A percentile compares a stretch with the other conserved stretches of the same genome.
Evolutionary conservation across 1,139 yeast genomes (phyloP).

Genomic region (Candida neerlandica): DNA sequence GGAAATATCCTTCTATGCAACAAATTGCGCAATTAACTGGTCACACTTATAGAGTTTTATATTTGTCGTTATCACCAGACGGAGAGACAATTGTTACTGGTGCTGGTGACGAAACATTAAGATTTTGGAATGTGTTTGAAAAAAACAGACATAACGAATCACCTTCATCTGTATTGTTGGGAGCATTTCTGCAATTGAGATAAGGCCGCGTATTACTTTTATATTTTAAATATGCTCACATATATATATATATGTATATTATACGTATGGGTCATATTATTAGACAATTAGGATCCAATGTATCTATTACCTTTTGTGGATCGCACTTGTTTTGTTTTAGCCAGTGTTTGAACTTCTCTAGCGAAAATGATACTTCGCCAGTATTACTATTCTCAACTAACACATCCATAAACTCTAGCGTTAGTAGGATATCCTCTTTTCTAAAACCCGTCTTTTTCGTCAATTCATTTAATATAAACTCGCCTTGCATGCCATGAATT

Average conservation of each 20-base stretch:
- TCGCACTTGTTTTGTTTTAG: constrained; percentile 28
- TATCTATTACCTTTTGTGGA: constrained; percentile 24
- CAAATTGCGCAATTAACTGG: constrained; percentile 94
- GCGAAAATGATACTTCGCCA: constrained; percentile 19
- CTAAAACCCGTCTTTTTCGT: constrained; percentile 69
- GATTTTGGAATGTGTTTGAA: constrained; percentile 93
- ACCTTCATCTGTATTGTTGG: constrained; percentile 66
- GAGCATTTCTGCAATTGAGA: constrained; percentile 78
- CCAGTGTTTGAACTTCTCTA: constrained; percentile 33
- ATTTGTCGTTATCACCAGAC: constrained; percentile 91
- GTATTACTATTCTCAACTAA: constrained; percentile 25
- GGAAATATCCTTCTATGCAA: constrained; percentile 94
- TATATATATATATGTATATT: neutral
- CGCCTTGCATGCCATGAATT: constrained; percentile 16
- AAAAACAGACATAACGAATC: constrained; percentile 62
- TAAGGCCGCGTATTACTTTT: constrained; percentile 19
- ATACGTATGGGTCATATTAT: constrained; percentile 1
- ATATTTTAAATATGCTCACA: too few species aligned
- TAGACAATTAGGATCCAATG: constrained; percentile 33
- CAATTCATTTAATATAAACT: constrained; percentile 53
- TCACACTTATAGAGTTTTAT: constrained; percentile 89
- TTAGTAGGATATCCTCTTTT: constrained; percentile 63
- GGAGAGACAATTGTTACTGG: constrained; percentile 98
- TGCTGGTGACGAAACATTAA: constrained; percentile 94
- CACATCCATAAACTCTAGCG: constrained; percentile 65